These are phyloP conservation scores for Verticillium dahliae DNA, from an alignment of 2,329 filamentous ascomycete species.

Conservation along the genomic window DNA sequence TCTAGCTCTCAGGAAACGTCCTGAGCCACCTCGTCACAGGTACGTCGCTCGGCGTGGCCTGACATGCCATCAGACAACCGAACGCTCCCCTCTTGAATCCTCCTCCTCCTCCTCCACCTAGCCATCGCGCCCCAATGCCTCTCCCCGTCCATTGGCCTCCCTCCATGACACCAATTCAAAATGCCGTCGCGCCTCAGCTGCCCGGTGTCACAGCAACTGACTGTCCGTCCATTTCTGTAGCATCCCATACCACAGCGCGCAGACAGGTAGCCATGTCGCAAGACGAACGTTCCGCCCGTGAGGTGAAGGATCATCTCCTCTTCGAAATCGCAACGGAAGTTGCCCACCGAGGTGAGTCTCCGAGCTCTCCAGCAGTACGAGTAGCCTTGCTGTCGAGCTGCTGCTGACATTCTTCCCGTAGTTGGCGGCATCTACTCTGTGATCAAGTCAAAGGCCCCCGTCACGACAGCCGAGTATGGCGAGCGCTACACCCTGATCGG, in stretches of 20 bases:
- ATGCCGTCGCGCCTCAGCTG: neutral
- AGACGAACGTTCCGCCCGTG: constrained; percentile 33
- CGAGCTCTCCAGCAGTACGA: neutral
- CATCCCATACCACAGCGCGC: neutral
- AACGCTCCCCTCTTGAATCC: no score
- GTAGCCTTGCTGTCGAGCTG: neutral
- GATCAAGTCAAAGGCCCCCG: constrained; percentile 96
- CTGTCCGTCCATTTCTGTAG: neutral
- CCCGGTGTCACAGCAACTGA: neutral
- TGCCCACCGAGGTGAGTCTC: constrained; percentile 75
- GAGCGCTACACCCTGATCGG: constrained; percentile 94
- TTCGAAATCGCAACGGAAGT: constrained; percentile 98
- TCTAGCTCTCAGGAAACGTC: neutral
- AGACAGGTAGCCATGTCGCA: neutral
- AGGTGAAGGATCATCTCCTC: constrained; percentile 91
- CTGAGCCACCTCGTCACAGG: neutral
- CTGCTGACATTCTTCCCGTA: constrained; percentile 24
- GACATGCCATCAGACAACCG: neutral
- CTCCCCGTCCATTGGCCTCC: neutral
- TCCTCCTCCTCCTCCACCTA: neutral
- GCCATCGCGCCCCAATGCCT: neutral
- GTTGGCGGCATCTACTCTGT: constrained; percentile 99
- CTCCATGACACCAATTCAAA: neutral
- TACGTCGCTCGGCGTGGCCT: neutral
- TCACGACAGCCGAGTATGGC: constrained; percentile 97